Base-by-base conservation (phyloP, 202 grass and related monocot species). In the Schoenoplectus triqueter region DNA sequence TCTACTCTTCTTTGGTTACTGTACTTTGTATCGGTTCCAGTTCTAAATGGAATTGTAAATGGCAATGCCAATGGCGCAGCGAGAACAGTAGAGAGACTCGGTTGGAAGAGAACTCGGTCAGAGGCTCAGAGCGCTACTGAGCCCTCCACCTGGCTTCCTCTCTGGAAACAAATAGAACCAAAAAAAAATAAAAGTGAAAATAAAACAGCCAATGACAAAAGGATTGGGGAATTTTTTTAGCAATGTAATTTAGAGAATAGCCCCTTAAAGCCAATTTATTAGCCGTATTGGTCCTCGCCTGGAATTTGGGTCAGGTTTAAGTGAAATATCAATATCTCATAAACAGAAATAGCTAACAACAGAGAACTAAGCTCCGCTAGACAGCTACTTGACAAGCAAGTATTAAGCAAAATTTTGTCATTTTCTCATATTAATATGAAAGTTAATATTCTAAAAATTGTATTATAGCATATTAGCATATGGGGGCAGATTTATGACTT, bases 51-150 rank as follows among this genome's bases (percentile, higher is more conserved):
- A 75, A 22, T 31, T 55, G 72, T 31, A 18, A 21, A 54, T 31
- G 47, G 72, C 49, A 75, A 10, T 22, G 18, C 50, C 50, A 76
- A 76, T 76, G 49, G 20, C 20, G 73, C 52, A 59, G 52, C 52
- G 65, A 72, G 14, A 17, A 60, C 75, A 42, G 11, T 44, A 22
- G 73, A 56, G 21, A 60, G 15, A 57, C 17, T 57, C 51, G 31
- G 31, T 31, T 31, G 31, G 31, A 10, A 78, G 31, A 78, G 21
- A 22, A 79, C 31, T 31, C 31, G 31, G 31, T 31, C 31, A 31
- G 31, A 31, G 31, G 21, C 21, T 77, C 73, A 54, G 46, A 0
- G 39, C 7, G 8, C 11, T 6, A 72, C n/a, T 31, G 31, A 31
- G 31, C 31, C 31, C 31, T 31, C 31, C 31, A 31, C 31, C 73